Evolutionary conservation across 306 rosid species (phyloP), one percentile per base, ranked within the genome.

Genomic region (Leucaena leucocephala): DNA sequence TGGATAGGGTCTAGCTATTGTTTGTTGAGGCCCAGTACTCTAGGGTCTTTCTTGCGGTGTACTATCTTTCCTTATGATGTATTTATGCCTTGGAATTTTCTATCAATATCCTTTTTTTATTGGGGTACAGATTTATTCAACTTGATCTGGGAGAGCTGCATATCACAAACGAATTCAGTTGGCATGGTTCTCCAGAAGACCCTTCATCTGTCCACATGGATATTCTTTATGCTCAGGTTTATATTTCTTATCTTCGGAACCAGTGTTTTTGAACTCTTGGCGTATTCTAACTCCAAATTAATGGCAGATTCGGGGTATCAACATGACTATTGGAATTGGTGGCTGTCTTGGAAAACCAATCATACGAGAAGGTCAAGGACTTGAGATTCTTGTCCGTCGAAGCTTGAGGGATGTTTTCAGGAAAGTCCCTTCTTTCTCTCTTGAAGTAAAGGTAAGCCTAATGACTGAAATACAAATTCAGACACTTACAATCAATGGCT

Each of bases 331-430:
- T 22, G 99, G 98, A 77, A 89, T 91, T 46, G 82, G 84, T 67
- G 99, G 97, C 58, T 68, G 77, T 81, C 82, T 95, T 64, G 99
- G 99, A 43, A 91, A 93, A 78, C 94, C 99, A 78, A 93, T 95
- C 92, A 91, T 95, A 65, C 89, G 92, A 38, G 96, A 92, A 89
- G 91, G 94, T 85, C 90, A 88, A 84, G 99, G 98, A 78, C 80
- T 95, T 76, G 98, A 95, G 81, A 84, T 90, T 76, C 87, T 81
- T 84, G 96, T 93, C 35, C 89, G 96, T 77, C 86, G 99, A 84
- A 95, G 99, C 85, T 90, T 95, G 93, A 93, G 98, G 87, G 99
- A 95, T 84, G 88, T 95, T 82, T 95, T 93, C 81, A 88, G 92
- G 72, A 95, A 90, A 84, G 99, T 95, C 75, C 99, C 99, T 65